Percentiles rank a stretch among this genome's conserved stretches.
Evolutionary conservation across 1,284 basidiomycete species (phyloP).

Genomic region (Xanthoconium separans): DNA sequence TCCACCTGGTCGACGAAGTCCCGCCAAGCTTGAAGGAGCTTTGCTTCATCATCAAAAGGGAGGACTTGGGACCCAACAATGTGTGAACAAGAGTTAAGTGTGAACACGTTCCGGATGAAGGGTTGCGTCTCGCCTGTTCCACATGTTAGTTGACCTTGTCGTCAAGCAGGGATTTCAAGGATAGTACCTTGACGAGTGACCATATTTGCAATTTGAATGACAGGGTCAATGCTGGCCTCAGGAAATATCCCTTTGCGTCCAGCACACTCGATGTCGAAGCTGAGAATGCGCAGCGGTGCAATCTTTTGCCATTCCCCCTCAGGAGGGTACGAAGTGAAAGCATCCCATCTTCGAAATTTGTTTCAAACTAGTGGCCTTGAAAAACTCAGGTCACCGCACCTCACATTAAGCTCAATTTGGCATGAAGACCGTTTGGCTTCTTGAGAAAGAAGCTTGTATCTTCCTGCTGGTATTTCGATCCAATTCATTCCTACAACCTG

Average conservation of each 20-base stretch:
- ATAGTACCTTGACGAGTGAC: slow-evolving; percentile 86
- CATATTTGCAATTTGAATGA: slow-evolving; percentile 98
- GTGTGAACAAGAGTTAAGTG: slow-evolving; percentile 87
- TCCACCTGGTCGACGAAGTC: slow-evolving; percentile 87
- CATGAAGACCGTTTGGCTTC: slow-evolving; percentile 73
- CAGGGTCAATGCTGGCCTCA: slow-evolving; percentile 83
- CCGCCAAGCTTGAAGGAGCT: slow-evolving; percentile 78
- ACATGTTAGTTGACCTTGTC: slow-evolving; percentile 2
- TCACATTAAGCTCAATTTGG: slow-evolving; percentile 81
- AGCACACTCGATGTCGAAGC: slow-evolving; percentile 97
- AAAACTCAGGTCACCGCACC: slow-evolving; percentile 43
- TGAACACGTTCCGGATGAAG: slow-evolving; percentile 95
- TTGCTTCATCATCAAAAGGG: slow-evolving; percentile 74
- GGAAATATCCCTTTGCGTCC: slow-evolving; percentile 95
- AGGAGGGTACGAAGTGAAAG: slow-evolving; percentile 83
- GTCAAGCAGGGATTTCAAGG: not conserved
- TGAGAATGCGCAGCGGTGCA: slow-evolving; percentile 88
- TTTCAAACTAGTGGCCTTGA: not conserved
- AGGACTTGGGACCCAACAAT: slow-evolving; percentile 95
- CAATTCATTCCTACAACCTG: slow-evolving; percentile 97
- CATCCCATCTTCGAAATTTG: slow-evolving; percentile 61
- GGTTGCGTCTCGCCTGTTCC: slow-evolving; percentile 76
- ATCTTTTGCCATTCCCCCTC: slow-evolving; percentile 90
- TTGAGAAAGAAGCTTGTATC: slow-evolving; percentile 63
- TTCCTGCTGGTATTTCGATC: slow-evolving; percentile 85